Evolutionary conservation across 1,284 basidiomycete genomes (phyloP).

Genomic region (Cystobasidium pallidum): DNA sequence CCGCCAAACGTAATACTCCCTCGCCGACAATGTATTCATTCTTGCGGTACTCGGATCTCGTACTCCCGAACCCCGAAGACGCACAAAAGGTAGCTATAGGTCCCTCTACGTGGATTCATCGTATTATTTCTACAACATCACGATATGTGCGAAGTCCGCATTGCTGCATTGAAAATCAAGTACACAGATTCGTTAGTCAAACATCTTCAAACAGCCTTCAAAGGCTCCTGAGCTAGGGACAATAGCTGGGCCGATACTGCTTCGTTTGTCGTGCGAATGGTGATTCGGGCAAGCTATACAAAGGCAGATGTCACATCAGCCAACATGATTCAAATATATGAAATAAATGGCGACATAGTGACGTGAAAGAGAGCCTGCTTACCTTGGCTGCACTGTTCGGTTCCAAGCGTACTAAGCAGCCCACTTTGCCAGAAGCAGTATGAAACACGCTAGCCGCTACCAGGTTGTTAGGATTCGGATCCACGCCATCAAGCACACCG

Average conservation of each 20-base stretch:
- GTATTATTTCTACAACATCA: neutral
- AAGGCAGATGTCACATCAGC: conserved; percentile 29
- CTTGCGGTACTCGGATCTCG: too few species aligned
- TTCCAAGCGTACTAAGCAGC: conserved; percentile 87
- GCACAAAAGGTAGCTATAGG: too few species aligned
- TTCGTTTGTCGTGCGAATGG: conserved; percentile 93
- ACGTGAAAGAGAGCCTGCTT: too few species aligned
- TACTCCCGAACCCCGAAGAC: too few species aligned
- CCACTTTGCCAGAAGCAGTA: conserved; percentile 87
- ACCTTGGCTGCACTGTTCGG: conserved; percentile 92
- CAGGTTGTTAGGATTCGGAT: conserved; percentile 70
- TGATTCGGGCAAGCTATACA: conserved; percentile 82
- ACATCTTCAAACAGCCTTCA: conserved; percentile 29
- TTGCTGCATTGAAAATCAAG: too few species aligned
- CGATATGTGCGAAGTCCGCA: neutral
- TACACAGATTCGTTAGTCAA: neutral
- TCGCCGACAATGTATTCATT: too few species aligned
- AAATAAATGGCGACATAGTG: too few species aligned
- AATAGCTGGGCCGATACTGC: conserved; percentile 81
- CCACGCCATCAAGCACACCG: conserved; percentile 68
- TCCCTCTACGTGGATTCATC: too few species aligned
- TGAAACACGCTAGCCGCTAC: conserved; percentile 93
- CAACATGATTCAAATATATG: too few species aligned
- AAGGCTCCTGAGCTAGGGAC: conserved; percentile 18
- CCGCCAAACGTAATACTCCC: too few species aligned